Conservation (phyloP, 139 green algal genomes). For the Chlamydomonas eustigma region DNA sequence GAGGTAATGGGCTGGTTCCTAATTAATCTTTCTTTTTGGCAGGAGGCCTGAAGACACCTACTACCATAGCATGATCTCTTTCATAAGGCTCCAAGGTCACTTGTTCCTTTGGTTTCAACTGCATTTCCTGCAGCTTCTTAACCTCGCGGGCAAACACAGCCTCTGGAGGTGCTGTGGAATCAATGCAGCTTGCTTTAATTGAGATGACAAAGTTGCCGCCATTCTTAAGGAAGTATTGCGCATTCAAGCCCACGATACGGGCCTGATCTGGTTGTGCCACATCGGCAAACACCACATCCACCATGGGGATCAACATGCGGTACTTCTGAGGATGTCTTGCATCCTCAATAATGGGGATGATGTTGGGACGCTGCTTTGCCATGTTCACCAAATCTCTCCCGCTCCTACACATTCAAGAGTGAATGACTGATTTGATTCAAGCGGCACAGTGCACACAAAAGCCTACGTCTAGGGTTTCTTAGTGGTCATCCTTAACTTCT, state of each 20-base stretch:
- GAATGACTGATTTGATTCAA: neutral
- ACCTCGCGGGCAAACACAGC: constrained; percentile 97
- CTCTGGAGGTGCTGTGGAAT: constrained; percentile 95
- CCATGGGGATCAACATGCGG: constrained; percentile 99
- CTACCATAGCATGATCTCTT: constrained; percentile 96
- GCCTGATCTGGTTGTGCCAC: constrained; percentile 95
- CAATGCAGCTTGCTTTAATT: constrained; percentile 99
- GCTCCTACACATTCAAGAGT: constrained; percentile 15
- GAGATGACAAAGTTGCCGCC: constrained; percentile 97
- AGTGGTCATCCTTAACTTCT: no score
- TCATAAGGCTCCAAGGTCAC: constrained; percentile 99
- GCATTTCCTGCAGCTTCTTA: constrained; percentile 96
- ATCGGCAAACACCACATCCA: constrained; percentile 98
- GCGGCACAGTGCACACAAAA: no score
- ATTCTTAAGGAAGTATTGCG: constrained; percentile 97
- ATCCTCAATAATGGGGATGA: constrained; percentile 99
- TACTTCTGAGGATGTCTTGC: constrained; percentile 97
- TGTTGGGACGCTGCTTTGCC: constrained; percentile 99
- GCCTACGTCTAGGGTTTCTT: no score
- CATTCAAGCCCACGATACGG: constrained; percentile 97
- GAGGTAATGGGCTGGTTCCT: no score
- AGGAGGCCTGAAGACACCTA: constrained; percentile 71
- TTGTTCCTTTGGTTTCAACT: constrained; percentile 97
- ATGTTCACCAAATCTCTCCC: constrained; percentile 98
- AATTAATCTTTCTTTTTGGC: constrained; percentile 58